These are phyloP conservation scores for Blastobotrys muscicola DNA, from an alignment of 805 yeast species.

Conservation along the genomic window DNA sequence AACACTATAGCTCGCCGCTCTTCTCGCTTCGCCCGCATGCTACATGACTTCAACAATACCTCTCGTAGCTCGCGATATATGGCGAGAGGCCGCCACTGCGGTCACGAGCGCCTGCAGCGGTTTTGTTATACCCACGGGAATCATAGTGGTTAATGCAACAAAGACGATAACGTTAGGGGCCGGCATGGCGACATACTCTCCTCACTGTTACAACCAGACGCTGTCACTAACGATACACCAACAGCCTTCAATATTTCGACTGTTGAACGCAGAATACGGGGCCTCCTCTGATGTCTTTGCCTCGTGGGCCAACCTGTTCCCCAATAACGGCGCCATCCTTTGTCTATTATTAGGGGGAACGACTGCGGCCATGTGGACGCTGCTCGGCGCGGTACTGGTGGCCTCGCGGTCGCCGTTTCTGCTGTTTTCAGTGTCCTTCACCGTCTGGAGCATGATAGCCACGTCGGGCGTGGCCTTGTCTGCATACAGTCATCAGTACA, in stretches of 20 bases:
- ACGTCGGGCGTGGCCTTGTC: slow-evolving; percentile 1
- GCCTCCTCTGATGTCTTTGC: too few species aligned
- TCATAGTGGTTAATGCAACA: slow-evolving; percentile 1
- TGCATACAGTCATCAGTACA: slow-evolving; percentile 1
- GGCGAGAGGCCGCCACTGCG: slow-evolving; percentile 1
- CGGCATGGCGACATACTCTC: slow-evolving; percentile 2
- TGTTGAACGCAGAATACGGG: too few species aligned
- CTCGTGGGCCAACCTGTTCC: too few species aligned
- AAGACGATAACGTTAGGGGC: neutral
- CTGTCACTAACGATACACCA: too few species aligned
- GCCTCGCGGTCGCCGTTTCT: slow-evolving; percentile 11
- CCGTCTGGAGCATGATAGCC: slow-evolving; percentile 7
- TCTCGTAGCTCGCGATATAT: neutral
- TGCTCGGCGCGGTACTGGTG: slow-evolving; percentile 7
- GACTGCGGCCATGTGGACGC: slow-evolving; percentile 9
- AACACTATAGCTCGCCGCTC: too few species aligned
- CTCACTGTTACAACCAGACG: neutral
- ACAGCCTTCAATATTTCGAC: too few species aligned
- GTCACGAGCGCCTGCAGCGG: neutral
- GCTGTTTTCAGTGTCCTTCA: slow-evolving; percentile 2
- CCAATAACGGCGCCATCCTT: too few species aligned
- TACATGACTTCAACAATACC: too few species aligned
- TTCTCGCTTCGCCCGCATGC: too few species aligned
- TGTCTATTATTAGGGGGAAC: slow-evolving; percentile 1
- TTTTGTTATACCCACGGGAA: slow-evolving; percentile 2